These are phyloP conservation scores for Paraphaeosphaeria sporulosa DNA, from an alignment of 2,329 filamentous ascomycete genomes.

Conservation along the genomic window DNA sequence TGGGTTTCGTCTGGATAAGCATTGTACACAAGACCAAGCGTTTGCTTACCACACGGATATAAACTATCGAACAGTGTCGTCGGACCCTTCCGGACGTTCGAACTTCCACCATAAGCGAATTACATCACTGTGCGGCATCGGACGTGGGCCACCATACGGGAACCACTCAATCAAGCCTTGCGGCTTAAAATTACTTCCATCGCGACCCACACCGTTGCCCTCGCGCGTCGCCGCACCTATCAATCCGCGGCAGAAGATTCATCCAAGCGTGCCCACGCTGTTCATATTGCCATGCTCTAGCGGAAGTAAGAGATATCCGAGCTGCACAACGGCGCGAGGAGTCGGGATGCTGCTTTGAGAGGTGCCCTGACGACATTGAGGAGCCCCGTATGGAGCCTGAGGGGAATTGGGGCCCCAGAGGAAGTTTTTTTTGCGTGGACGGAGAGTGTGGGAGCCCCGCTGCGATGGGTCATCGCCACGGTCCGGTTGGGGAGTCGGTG, in stretches of 20 bases:
- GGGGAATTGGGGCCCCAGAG: background rate
- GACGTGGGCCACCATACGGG: background rate
- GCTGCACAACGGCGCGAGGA: background rate
- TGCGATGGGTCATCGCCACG: constrained; percentile 6
- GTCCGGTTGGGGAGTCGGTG: background rate
- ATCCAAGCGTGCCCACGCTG: background rate
- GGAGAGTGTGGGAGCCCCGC: constrained; percentile 3
- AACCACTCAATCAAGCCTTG: background rate
- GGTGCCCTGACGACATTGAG: background rate
- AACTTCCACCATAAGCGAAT: background rate
- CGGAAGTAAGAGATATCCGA: background rate
- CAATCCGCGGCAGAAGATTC: constrained; percentile 8
- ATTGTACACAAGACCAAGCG: background rate
- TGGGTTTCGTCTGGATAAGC: background rate
- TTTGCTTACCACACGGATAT: background rate
- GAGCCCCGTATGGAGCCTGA: background rate
- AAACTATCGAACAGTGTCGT: background rate
- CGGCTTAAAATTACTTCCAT: constrained; percentile 7
- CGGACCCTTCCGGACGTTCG: background rate
- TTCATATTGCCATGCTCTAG: background rate
- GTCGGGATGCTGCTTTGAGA: background rate
- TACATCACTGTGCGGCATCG: background rate
- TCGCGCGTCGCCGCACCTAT: background rate
- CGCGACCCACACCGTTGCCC: background rate
- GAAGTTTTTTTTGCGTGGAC: background rate